A percentile compares a stretch with the other conserved stretches of the same genome.
These are phyloP conservation scores for Glaciozyma martinii DNA, from an alignment of 768 basidiomycete species.

Conservation along the genomic window DNA sequence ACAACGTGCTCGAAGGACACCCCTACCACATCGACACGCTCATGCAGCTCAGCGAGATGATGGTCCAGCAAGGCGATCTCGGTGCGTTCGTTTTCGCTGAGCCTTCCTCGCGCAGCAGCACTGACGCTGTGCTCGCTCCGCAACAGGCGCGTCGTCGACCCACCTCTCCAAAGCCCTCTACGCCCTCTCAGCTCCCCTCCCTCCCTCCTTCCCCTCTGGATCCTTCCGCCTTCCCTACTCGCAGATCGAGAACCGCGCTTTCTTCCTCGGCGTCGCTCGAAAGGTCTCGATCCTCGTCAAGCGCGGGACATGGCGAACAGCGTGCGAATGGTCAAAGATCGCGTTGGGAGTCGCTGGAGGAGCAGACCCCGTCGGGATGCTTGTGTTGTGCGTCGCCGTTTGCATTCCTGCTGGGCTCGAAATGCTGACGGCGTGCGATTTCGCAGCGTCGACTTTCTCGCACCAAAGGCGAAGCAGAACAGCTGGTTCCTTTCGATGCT, in stretches of 20 bases:
- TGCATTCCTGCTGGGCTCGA: neutral
- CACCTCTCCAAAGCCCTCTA: conserved; percentile 84
- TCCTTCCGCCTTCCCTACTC: conserved; percentile 79
- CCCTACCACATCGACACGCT: conserved; percentile 93
- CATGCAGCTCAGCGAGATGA: conserved; percentile 74
- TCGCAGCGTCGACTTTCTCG: conserved; percentile 62
- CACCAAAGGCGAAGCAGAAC: conserved; percentile 67
- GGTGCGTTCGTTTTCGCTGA: conserved; percentile 45
- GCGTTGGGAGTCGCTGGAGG: conserved; percentile 16
- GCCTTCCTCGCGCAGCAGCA: neutral
- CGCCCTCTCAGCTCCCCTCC: conserved; percentile 78
- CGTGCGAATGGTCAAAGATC: conserved; percentile 78
- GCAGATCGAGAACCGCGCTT: conserved; percentile 79
- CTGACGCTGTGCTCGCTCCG: neutral
- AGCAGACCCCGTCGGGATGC: conserved; percentile 40
- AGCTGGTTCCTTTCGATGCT: conserved; percentile 67
- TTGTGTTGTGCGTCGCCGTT: conserved; percentile 48
- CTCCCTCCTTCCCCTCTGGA: conserved; percentile 75
- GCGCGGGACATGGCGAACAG: conserved; percentile 78
- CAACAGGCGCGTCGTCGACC: conserved; percentile 46
- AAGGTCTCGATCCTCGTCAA: conserved; percentile 78
- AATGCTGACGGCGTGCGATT: neutral
- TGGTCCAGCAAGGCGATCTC: conserved; percentile 62
- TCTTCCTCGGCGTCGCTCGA: conserved; percentile 79
- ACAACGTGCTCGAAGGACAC: conserved; percentile 60